A percentile compares a stretch with the other conserved stretches of the same genome.
Conservation (phyloP, 352 stramenopile genomes). For the Pythium volutum region DNA sequence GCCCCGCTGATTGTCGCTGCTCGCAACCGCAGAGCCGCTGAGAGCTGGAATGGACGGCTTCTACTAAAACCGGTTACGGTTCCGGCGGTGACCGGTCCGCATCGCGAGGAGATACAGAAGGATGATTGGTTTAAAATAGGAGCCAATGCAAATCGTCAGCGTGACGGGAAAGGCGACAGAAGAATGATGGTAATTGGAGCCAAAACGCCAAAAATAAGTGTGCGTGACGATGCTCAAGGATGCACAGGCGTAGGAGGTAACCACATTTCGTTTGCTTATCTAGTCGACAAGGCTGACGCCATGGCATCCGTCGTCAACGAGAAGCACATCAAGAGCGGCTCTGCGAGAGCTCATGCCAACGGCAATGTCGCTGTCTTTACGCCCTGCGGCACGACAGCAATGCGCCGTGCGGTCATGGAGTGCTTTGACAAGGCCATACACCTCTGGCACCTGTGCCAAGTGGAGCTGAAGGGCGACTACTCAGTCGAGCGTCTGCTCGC, state of each 20-base stretch:
- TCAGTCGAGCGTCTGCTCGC: slow-evolving; percentile 28
- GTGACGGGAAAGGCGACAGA: too few relatives aligned
- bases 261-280: too few relatives aligned
- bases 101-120: background rate
- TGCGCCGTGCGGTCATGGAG: background rate
- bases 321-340: background rate
- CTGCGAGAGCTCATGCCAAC: background rate
- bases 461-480: slow-evolving; percentile 38
- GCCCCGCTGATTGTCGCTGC: background rate
- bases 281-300: too few relatives aligned
- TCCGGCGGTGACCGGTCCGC: slow-evolving; percentile 5
- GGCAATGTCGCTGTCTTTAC: background rate
- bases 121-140: background rate
- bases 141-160: background rate
- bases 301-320: background rate
- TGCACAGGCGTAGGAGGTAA: too few relatives aligned
- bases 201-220: too few relatives aligned
- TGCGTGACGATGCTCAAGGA: too few relatives aligned
- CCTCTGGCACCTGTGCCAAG: slow-evolving; percentile 22
- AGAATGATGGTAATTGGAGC: background rate
- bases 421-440: background rate
- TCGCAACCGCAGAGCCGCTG: slow-evolving; percentile 8
- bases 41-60: slow-evolving; percentile 5
- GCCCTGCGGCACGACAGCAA: background rate
- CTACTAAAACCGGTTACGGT: slow-evolving; percentile 26